These are phyloP conservation scores for Linnemannia elongata DNA, from an alignment of 192 early-diverging fungal genomes.

Conservation along the genomic window DNA sequence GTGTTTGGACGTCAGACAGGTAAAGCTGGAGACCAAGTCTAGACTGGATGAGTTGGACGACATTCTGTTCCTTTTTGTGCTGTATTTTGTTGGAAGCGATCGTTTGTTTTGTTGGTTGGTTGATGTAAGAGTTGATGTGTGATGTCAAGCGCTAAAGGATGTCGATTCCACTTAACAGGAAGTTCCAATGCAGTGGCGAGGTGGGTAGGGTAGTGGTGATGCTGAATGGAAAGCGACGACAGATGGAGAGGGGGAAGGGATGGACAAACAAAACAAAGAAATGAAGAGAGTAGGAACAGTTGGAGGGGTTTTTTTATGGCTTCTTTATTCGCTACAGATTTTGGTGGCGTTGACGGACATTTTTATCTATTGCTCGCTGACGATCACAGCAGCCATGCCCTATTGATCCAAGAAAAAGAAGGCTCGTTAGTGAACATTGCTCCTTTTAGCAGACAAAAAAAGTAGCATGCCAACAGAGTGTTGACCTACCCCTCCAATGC, in stretches of 20 bases:
- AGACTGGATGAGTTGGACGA: constrained; percentile 1
- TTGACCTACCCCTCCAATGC: constrained; percentile 76
- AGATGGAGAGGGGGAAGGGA: neutral
- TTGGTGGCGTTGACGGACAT: constrained; percentile 15
- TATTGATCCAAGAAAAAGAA: neutral
- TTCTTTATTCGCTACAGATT: neutral
- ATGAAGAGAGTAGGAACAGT: neutral
- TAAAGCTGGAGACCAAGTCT: constrained; percentile 28
- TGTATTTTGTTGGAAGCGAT: neutral
- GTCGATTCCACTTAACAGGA: neutral
- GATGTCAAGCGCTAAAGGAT: neutral
- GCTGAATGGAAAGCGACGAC: neutral
- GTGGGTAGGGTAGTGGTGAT: neutral
- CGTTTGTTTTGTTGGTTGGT: neutral
- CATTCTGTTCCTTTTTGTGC: neutral
- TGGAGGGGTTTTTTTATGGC: no score
- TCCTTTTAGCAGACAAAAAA: neutral
- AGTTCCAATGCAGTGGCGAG: neutral
- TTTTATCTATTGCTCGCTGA: constrained; percentile 20
- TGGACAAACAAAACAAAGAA: neutral
- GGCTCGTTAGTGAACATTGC: neutral
- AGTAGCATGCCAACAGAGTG: neutral
- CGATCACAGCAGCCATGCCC: constrained; percentile 53
- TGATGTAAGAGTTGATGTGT: neutral
- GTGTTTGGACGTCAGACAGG: constrained; percentile 40